A percentile compares a stretch with the other conserved stretches of the same genome.
phyloP scores from a whole-genome alignment of 805 yeast species.

The Saturnispora serradocipensis region DNA sequence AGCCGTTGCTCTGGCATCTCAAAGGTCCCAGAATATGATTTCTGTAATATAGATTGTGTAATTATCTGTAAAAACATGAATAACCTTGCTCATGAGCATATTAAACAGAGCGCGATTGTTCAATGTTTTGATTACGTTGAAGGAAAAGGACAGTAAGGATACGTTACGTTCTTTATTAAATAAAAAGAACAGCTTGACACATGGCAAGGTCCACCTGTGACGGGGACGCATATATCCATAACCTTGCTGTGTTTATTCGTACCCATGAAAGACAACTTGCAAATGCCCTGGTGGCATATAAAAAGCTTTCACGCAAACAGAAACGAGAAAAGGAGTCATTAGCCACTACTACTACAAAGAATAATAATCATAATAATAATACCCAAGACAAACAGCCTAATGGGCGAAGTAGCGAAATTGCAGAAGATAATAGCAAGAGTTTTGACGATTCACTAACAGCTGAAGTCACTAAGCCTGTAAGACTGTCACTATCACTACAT shows the following conservation, averaged over 20 bases:
- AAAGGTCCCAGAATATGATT: slow-evolving; percentile 35
- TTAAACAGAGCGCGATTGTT: background rate
- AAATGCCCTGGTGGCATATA: slow-evolving; percentile 47
- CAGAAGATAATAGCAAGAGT: slow-evolving; percentile 5
- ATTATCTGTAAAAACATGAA: background rate
- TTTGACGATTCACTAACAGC: slow-evolving; percentile 11
- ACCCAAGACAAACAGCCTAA: background rate
- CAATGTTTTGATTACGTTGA: background rate
- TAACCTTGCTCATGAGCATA: slow-evolving; percentile 1
- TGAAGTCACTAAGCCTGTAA: slow-evolving; percentile 36
- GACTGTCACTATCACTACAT: slow-evolving; percentile 52
- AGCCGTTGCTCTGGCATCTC: slow-evolving; percentile 39
- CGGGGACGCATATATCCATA: slow-evolving; percentile 49
- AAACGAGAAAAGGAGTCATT: background rate
- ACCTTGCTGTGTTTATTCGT: slow-evolving; percentile 43
- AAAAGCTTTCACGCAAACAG: slow-evolving; percentile 28
- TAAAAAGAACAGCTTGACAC: background rate
- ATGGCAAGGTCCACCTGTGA: slow-evolving; percentile 31
- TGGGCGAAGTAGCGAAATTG: background rate
- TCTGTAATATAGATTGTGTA: background rate
- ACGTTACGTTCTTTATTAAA: background rate
- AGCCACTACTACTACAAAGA: background rate
- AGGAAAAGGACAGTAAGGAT: background rate
- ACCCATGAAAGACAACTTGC: slow-evolving; percentile 52
- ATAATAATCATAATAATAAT: background rate